Base-by-base conservation (phyloP, 2,329 filamentous ascomycete species). In the Ilyonectria robusta region DNA sequence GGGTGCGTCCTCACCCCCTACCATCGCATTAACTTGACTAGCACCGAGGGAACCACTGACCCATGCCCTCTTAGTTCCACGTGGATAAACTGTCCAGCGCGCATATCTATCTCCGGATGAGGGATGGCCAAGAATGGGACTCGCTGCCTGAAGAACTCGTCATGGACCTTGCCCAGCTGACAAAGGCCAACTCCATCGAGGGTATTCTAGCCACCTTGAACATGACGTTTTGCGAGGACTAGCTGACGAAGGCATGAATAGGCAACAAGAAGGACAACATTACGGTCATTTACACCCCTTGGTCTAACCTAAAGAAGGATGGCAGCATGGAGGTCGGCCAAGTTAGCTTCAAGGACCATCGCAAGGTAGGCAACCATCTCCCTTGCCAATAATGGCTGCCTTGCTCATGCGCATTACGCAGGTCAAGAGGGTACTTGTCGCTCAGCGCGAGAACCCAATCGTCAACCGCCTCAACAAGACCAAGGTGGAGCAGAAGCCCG, bases 391-490 rank as follows among this genome's bases (percentile, higher is more conserved):
- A 11, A 23, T n/a, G 51, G 11, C 46, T 48, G 56, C n/a, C n/a
- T 53, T 21, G 21, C 47, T 48, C 21, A 7, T 15, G 15, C 11
- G 46, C 33, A 29, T n/a, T 6, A 5, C 17, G 5, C 74, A 92
- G 84, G 94, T 98, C 70, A 95, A 93, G 83, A 91, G 92, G 73
- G 85, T 97, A 65, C 89, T 97, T 64, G 93, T 99, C 17, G 81
- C 90, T 11, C 87, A 91, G 78, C 89, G 95, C 59, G 93, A 97
- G 79, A 99, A 99, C 80, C 84, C 91, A 56, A 94, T 98, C 76
- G 90, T 99, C 84, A 99, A 99, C 84, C 91, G 96, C n/a, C 89
- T 99, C 71, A 98, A 98, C 85, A 99, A 98, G 87, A 99, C 96
- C 40, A 94, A 92, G 74, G 89, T 93, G 37, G 95, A 98, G 83